These are phyloP conservation scores for Meira miltonrushii DNA, from an alignment of 1,284 basidiomycete species.

Conservation along the genomic window DNA sequence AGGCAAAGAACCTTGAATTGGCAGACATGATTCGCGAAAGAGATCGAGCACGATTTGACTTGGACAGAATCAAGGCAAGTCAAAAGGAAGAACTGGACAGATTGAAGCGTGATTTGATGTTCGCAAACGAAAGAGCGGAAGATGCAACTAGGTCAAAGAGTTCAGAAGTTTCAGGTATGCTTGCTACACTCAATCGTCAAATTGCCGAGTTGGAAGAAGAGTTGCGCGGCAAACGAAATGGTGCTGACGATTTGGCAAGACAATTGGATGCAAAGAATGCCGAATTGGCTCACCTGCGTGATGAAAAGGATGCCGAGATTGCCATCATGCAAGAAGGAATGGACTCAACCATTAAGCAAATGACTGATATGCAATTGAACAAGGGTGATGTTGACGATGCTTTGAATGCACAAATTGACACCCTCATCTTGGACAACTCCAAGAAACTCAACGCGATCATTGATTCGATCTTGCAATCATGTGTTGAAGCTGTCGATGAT, in stretches of 20 bases:
- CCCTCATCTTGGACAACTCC: constrained; percentile 89
- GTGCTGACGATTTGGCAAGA: constrained; percentile 75
- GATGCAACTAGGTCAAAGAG: constrained; percentile 86
- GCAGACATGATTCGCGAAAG: constrained; percentile 99
- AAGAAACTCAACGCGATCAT: constrained; percentile 99
- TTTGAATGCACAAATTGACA: constrained; percentile 92
- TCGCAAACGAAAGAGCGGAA: constrained; percentile 96
- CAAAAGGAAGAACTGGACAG: constrained; percentile 96
- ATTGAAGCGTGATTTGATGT: constrained; percentile 82
- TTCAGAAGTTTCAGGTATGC: constrained; percentile 80
- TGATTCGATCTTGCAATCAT: constrained; percentile 90
- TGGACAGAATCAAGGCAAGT: constrained; percentile 84
- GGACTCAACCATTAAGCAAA: constrained; percentile 84
- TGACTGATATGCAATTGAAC: constrained; percentile 79
- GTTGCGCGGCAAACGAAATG: constrained; percentile 63
- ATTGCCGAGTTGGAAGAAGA: constrained; percentile 91
- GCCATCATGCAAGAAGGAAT: constrained; percentile 92
- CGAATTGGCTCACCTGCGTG: constrained; percentile 73
- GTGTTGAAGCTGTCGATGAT: constrained; percentile 94
- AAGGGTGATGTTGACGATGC: constrained; percentile 81
- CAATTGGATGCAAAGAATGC: constrained; percentile 70
- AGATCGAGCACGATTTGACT: constrained; percentile 89
- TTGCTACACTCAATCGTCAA: constrained; percentile 93
- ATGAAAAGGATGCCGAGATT: constrained; percentile 97
- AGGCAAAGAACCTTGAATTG: constrained; percentile 94